Evolutionary conservation across 805 yeast species (phyloP), one percentile per base, ranked within the genome.

Genomic region (Candida chauliodis): DNA sequence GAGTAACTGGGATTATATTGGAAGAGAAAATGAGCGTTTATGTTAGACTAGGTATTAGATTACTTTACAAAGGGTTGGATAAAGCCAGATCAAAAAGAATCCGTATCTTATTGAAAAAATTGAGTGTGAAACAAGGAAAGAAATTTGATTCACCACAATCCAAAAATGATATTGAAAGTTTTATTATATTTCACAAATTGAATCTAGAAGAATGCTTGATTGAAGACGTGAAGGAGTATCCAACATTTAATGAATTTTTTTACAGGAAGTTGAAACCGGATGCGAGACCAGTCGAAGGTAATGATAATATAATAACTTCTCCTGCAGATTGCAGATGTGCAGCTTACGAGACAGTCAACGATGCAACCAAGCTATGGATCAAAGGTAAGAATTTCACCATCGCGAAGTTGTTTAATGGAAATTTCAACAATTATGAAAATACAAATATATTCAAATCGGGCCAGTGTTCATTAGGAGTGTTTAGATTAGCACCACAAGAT

Each of bases 401-500:
- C 14, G 60, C 69, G 4, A 79, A 84, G 45, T 63, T 91, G 2
- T 64, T 85, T 38, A 68, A 73, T 34, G 69, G 70, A 0, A 61
- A 61, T 35, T 65, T 63, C 38, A 66, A 75, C 26, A 52, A 52
- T 20, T 76, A 74, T 45, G 73, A 72, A 25, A 48, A 52, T 16
- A 48, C 64, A 2, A 60, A 61, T 36, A 41, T 66, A 20, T 63
- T 49, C 48, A 56, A 56, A 38, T 48, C 65, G 1, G 53, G 50
- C 4, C 58, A 66, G 11, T 84, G 88, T 29, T 66, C 89, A 3
- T 59, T 90, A 30, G 90, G 84, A 0, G 76, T 91, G 2, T 91
- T 91, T 58, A 65, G 99, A 41, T 65, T 91, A 30, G 98, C 99
- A 0, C 99, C 99, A 1, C 99, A 91, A 56, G 99, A 91, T 57